These are phyloP conservation scores for Agaricus sinodeliciosus DNA, from an alignment of 768 basidiomycete species.

Conservation along the genomic window DNA sequence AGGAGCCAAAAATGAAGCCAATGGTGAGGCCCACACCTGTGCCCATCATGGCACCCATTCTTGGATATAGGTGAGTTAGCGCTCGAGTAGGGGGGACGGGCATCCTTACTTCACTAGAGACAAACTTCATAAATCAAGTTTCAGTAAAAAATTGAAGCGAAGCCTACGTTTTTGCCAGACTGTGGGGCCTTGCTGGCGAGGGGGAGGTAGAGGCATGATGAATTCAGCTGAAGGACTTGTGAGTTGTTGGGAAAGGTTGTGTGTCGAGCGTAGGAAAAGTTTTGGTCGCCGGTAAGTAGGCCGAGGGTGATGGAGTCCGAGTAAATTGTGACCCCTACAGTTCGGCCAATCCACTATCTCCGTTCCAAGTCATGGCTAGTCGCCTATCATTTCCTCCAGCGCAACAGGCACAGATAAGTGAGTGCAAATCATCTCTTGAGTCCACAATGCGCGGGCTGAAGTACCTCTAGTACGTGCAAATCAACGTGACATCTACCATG, in stretches of 20 bases:
- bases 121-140: slow-evolving; percentile 12
- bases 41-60: slow-evolving; percentile 91
- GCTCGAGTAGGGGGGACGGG: not conserved
- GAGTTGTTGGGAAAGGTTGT: slow-evolving; percentile 11
- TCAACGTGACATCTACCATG: slow-evolving; percentile 76
- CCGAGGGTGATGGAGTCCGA: no score
- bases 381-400: slow-evolving; percentile 59
- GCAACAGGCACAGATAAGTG: slow-evolving; percentile 85
- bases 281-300: slow-evolving; percentile 1
- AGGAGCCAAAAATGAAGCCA: slow-evolving; percentile 95
- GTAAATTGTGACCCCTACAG: not conserved
- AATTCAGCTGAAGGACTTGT: slow-evolving; percentile 26
- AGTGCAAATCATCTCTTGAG: slow-evolving; percentile 21
- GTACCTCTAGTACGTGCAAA: slow-evolving; percentile 65
- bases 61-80: slow-evolving; percentile 20
- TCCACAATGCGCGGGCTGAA: slow-evolving; percentile 8
- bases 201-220: slow-evolving; percentile 47
- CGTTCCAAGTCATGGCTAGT: slow-evolving; percentile 11
- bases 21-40: slow-evolving; percentile 94
- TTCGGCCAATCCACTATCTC: not conserved
- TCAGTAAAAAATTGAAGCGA: slow-evolving; percentile 8
- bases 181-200: slow-evolving; percentile 10
- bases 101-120: slow-evolving; percentile 51
- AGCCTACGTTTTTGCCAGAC: slow-evolving; percentile 70
- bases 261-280: slow-evolving; percentile 13